Conservation (phyloP, 495 filamentous ascomycete species). For the Apiosordaria backusii region DNA sequence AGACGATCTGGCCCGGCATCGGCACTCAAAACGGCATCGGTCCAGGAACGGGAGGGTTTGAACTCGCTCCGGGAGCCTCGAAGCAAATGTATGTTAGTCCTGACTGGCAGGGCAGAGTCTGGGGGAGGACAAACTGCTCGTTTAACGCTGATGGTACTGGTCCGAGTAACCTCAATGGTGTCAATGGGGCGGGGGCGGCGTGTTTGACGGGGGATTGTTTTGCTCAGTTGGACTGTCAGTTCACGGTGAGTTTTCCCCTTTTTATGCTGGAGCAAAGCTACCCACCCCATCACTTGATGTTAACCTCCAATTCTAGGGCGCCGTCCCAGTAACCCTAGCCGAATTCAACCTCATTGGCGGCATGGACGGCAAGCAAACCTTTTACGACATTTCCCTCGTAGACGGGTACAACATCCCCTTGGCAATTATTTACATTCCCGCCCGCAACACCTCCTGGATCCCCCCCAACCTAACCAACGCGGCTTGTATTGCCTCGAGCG, state of each 20-base stretch:
- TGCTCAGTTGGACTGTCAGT: constrained; percentile 60
- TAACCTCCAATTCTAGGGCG: constrained; percentile 42
- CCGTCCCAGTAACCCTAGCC: constrained; percentile 64
- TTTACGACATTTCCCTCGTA: constrained; percentile 80
- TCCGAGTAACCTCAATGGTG: constrained; percentile 44
- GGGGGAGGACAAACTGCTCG: constrained; percentile 79
- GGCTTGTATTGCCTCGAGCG: constrained; percentile 64
- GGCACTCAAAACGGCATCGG: constrained; percentile 62
- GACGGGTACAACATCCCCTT: constrained; percentile 81
- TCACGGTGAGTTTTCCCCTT: constrained; percentile 48
- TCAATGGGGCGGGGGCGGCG: constrained; percentile 55
- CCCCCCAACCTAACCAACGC: constrained; percentile 71
- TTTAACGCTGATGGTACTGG: constrained; percentile 58
- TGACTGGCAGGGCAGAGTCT: constrained; percentile 75
- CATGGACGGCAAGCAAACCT: constrained; percentile 57
- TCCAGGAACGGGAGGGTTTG: constrained; percentile 60
- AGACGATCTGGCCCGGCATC: constrained; percentile 70
- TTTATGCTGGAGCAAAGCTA: too few species aligned
- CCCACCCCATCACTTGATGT: not conserved
- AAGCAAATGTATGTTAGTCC: constrained; percentile 54
- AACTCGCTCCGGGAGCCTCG: constrained; percentile 50
- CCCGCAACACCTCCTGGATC: constrained; percentile 53
- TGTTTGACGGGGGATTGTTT: constrained; percentile 74
- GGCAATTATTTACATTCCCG: constrained; percentile 59
- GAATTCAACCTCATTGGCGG: constrained; percentile 69